Percentiles rank a stretch among this genome's conserved stretches.
These are phyloP conservation scores for Urochloa ruziziensis DNA, from an alignment of 176 grass and related monocot genomes.

Conservation along the genomic window DNA sequence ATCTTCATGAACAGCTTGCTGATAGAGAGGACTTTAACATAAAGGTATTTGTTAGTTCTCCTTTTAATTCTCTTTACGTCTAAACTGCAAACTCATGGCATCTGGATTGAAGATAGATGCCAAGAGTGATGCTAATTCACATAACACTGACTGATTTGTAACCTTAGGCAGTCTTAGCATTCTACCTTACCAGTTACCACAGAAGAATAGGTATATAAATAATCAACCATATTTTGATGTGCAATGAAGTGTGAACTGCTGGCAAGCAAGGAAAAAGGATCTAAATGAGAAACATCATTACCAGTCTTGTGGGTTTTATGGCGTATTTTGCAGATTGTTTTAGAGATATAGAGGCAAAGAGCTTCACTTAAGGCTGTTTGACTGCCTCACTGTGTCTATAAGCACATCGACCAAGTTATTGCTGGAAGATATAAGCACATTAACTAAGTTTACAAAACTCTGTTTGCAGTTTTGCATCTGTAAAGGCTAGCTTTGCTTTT, in stretches of 20 bases:
- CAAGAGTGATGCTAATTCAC: neutral
- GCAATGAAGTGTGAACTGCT: neutral
- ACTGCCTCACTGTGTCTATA: neutral
- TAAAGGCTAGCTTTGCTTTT: constrained; percentile 9
- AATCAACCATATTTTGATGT: neutral
- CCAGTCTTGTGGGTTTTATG: neutral
- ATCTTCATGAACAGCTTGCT: constrained; percentile 85
- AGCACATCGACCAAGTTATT: too few species aligned
- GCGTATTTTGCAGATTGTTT: neutral
- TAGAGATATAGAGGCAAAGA: neutral
- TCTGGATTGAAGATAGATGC: neutral
- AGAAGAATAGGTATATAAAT: neutral
- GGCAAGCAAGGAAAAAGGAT: neutral
- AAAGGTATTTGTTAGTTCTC: constrained; percentile 58
- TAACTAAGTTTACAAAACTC: neutral
- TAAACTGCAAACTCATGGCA: neutral
- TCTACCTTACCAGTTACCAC: neutral
- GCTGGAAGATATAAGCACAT: too few species aligned
- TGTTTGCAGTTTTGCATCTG: neutral
- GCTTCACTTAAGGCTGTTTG: neutral
- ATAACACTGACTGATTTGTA: neutral
- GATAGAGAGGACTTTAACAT: constrained; percentile 97
- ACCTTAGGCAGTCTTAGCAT: neutral
- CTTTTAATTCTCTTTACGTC: neutral
- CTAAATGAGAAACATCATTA: neutral